Evolutionary conservation across 257 asterid species (phyloP).

Genomic region (Gardenia jasminoides): DNA sequence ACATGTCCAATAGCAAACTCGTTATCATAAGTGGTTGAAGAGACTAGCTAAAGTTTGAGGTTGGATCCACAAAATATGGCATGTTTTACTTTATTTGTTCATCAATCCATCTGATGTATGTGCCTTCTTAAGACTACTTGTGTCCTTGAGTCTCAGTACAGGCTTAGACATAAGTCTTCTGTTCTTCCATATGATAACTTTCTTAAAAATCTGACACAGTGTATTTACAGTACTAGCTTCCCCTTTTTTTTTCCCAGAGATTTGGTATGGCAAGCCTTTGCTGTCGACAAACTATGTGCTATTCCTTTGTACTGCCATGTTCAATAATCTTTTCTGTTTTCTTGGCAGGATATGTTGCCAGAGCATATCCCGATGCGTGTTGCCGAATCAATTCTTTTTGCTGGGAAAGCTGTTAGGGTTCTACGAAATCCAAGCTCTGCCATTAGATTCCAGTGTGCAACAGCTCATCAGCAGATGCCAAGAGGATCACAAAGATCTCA

Average conservation of each 20-base stretch:
- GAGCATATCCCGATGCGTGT: constrained; percentile 74
- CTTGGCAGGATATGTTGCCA: constrained; percentile 92
- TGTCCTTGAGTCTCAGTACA: neutral
- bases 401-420: constrained; percentile 96
- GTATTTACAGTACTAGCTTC: too few species aligned
- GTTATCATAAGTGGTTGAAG: neutral
- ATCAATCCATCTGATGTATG: neutral
- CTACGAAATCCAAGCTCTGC: constrained; percentile 91
- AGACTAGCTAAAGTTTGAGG: neutral
- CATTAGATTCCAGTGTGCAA: constrained; percentile 44
- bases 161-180: neutral
- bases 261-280: neutral
- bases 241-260: neutral
- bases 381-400: constrained; percentile 86
- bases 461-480: constrained; percentile 57
- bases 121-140: neutral
- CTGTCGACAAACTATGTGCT: neutral
- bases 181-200: neutral
- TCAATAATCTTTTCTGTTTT: constrained; percentile 6
- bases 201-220: too few species aligned
- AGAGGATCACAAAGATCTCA: constrained; percentile 67
- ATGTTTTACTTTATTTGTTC: neutral
- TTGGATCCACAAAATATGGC: neutral
- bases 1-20: neutral
- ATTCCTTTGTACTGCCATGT: neutral